Percentiles rank a stretch among this genome's conserved stretches.
phyloP scores from a whole-genome alignment of 2,329 filamentous ascomycete genomes.

The Curvularia spicifera region DNA sequence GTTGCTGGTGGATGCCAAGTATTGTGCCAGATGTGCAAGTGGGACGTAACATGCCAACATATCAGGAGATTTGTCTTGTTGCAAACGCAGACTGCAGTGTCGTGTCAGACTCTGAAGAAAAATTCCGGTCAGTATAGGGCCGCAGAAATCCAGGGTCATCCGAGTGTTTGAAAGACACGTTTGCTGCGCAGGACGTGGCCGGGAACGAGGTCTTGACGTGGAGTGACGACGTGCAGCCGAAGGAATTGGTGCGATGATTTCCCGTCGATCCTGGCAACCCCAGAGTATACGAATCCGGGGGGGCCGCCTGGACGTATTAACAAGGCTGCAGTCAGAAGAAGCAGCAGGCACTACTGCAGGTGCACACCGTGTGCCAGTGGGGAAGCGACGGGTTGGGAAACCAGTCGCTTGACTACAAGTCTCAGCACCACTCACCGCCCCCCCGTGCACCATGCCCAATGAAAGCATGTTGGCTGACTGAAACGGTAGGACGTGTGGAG shows the following conservation, averaged over 20 bases:
- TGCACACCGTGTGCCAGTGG: conserved; percentile 32
- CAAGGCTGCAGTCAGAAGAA: conserved; percentile 21
- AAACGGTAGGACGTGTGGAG: neutral
- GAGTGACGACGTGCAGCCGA: neutral
- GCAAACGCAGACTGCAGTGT: neutral
- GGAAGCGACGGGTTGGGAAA: conserved; percentile 20
- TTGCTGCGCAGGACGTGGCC: neutral
- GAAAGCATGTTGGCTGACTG: neutral
- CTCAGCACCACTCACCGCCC: conserved; percentile 35
- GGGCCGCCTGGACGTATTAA: conserved; percentile 22
- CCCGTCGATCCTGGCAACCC: conserved; percentile 10
- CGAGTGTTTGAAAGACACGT: neutral
- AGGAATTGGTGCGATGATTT: conserved; percentile 12
- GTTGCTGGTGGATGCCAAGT: neutral
- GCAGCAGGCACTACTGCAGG: conserved; percentile 35
- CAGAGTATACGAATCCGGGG: conserved; percentile 10
- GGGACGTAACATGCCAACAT: neutral
- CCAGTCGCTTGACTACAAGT: conserved; percentile 24
- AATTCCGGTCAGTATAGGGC: neutral
- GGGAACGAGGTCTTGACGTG: neutral
- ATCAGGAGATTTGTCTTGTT: neutral
- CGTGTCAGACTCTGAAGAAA: neutral
- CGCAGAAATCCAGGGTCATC: neutral
- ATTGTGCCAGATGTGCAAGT: neutral
- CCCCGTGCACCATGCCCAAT: neutral